These are phyloP conservation scores for Pythium phragmiticola DNA, from an alignment of 352 stramenopile genomes.

Conservation along the genomic window DNA sequence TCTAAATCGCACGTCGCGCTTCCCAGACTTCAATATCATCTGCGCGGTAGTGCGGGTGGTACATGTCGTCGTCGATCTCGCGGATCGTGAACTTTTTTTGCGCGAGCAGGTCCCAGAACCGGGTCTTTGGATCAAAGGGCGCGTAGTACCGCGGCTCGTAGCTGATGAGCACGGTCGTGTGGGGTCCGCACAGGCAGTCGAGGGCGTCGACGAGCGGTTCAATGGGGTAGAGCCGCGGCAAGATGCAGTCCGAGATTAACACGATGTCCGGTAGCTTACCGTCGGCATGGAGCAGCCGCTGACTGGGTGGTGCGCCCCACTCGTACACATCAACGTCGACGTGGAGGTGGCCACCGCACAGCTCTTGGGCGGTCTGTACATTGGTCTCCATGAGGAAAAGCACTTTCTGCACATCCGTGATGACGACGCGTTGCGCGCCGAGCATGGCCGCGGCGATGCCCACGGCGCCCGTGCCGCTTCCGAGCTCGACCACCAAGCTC, in stretches of 20 bases:
- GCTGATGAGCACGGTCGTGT: constrained; percentile 76
- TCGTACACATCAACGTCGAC: constrained; percentile 87
- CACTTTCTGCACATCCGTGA: constrained; percentile 90
- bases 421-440: constrained; percentile 71
- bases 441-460: constrained; percentile 89
- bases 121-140: constrained; percentile 74
- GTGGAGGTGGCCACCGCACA: constrained; percentile 26
- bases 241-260: constrained; percentile 93
- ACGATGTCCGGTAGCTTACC: constrained; percentile 68
- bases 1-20: constrained; percentile 14
- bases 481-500: constrained; percentile 88
- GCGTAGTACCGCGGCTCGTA: constrained; percentile 87
- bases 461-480: constrained; percentile 90
- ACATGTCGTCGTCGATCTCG: constrained; percentile 47
- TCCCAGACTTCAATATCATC: constrained; percentile 92
- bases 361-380: constrained; percentile 40
- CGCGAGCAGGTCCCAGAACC: constrained; percentile 76
- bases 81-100: constrained; percentile 47
- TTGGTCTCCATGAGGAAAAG: constrained; percentile 91
- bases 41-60: constrained; percentile 72
- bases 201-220: constrained; percentile 92
- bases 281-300: constrained; percentile 29
- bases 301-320: constrained; percentile 69
- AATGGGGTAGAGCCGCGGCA: constrained; percentile 96
- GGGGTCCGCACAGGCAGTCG: constrained; percentile 48